Conservation (phyloP, 306 rosid genomes). For the Cicer judaicum region DNA sequence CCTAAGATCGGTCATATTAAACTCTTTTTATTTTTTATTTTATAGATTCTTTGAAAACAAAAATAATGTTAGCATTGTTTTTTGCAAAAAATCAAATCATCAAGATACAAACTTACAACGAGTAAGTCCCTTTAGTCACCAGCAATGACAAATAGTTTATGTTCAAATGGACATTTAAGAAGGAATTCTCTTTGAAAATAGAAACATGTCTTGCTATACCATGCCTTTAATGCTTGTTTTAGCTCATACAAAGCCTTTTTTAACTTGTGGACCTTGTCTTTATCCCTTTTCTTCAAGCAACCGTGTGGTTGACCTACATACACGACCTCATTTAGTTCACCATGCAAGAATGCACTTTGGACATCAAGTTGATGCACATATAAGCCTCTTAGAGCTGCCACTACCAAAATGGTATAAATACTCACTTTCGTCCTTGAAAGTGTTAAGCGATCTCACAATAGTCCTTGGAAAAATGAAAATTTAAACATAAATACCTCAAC, state of each 20-base stretch:
- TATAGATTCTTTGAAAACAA: too few species aligned
- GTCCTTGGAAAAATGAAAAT: too few species aligned
- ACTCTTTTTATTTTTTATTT: neutral
- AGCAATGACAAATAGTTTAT: too few species aligned
- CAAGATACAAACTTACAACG: neutral
- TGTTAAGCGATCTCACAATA: too few species aligned
- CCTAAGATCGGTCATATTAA: too few species aligned
- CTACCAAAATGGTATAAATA: too few species aligned
- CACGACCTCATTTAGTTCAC: neutral
- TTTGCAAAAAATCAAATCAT: too few species aligned
- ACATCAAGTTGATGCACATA: neutral
- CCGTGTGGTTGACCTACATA: neutral
- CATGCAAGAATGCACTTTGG: neutral
- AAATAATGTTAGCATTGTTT: too few species aligned
- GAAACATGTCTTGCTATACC: neutral
- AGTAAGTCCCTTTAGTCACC: neutral
- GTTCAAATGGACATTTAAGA: too few species aligned
- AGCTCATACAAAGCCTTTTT: too few species aligned
- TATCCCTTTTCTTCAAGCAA: neutral
- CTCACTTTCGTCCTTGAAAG: too few species aligned
- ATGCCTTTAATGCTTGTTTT: neutral
- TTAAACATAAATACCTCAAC: too few species aligned
- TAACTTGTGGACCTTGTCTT: neutral
- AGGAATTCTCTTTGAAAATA: neutral
- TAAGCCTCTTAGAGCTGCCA: neutral